These are phyloP conservation scores for Trichocladium antarcticum DNA, from an alignment of 495 filamentous ascomycete genomes.

Conservation along the genomic window DNA sequence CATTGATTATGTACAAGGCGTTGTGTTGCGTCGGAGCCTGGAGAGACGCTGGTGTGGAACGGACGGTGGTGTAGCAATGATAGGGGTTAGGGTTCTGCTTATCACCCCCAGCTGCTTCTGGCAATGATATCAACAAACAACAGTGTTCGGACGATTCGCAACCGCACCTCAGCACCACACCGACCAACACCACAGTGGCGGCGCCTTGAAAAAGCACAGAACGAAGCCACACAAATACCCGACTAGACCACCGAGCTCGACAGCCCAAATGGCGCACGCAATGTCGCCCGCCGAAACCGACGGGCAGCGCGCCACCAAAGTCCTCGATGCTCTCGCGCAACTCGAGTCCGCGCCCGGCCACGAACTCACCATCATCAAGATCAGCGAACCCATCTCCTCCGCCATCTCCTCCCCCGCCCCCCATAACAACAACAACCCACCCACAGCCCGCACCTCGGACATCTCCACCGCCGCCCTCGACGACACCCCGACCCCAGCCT, in stretches of 20 bases:
- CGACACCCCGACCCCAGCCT: constrained; percentile 59
- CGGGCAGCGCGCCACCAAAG: constrained; percentile 16
- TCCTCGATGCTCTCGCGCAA: constrained; percentile 21
- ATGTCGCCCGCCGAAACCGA: constrained; percentile 4
- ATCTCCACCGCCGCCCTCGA: constrained; percentile 53
- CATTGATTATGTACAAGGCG: no score
- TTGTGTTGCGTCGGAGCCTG: no score
- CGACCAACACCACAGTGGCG: no score
- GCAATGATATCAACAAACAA: no score
- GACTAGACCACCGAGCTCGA: neutral
- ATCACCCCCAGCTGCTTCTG: no score
- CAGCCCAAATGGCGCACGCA: constrained; percentile 3
- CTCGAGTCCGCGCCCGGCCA: constrained; percentile 33
- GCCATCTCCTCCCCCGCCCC: neutral
- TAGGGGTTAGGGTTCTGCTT: no score
- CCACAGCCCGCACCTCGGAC: constrained; percentile 49
- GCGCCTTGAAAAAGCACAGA: no score
- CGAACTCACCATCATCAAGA: constrained; percentile 59
- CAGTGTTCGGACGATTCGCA: no score
- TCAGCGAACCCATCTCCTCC: constrained; percentile 59
- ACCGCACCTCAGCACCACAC: no score
- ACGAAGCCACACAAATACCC: neutral
- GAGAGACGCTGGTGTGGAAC: no score
- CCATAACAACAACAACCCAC: constrained; percentile 13
- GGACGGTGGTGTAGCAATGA: no score